Base-by-base conservation (phyloP, 306 rosid species). In the Dryas octopetala region DNA sequence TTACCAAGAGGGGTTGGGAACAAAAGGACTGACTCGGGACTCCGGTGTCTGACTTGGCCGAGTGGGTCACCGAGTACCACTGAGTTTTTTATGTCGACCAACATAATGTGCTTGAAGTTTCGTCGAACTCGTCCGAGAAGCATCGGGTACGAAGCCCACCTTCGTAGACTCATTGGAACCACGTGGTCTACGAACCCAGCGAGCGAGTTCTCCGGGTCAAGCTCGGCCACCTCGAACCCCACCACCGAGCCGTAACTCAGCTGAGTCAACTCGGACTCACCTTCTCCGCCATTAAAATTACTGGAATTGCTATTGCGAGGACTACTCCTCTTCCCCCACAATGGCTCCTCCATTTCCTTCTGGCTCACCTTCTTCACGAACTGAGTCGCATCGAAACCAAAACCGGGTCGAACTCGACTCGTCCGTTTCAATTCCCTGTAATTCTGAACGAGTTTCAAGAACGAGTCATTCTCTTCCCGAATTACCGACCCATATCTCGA, bases 141-240 rank as follows among this genome's bases (percentile, higher is more conserved):
- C 97, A 95, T 89, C 6, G 96, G 91, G 75, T 90, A 95, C 57
- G 97, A 91, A 2, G 97, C 96, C 99, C 99, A 95, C 41, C 97
- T 81, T 3, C 97, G 71, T 59, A 95, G 69, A 57, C 83, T 75
- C 83, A 92, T 78, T 4, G 96, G 89, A 28, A 84, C 83, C 57
- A 85, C 83, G 55, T 77, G 82, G 79, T 89, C 90, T 0, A 87
- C 49, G 66, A 95, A 95, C 17, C 99, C 99, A 13, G 93, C 45
- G 5, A 95, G 96, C 41, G 97, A 87, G 83, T 91, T 90, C 81
- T 91, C 99, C 48, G 99, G 88, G 80, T 95, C 99, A 28, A 95
- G 91, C 58, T 95, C 99, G 4, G 85, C 65, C 0, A 88, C 85
- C 47, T 90, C 91, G 50, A 95, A 95, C 49, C 97, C 85, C 74